A percentile compares a stretch with the other conserved stretches of the same genome.
phyloP scores from a whole-genome alignment of 1,284 basidiomycete genomes.

The Apiotrichum gamsii region DNA sequence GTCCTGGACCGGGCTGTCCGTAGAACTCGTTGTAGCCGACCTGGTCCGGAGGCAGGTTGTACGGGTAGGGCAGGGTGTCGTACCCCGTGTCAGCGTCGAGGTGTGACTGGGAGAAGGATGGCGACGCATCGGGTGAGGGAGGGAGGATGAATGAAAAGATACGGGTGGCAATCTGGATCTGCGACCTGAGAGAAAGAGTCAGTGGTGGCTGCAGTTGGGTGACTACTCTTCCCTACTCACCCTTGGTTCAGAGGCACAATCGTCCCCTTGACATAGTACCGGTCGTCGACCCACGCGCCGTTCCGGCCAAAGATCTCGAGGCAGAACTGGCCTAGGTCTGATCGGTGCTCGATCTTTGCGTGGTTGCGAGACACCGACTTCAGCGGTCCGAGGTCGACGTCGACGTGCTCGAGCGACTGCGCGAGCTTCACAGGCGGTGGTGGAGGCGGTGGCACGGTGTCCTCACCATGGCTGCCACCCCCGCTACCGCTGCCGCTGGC shows the following conservation, averaged over 20 bases:
- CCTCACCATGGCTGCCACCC: no score
- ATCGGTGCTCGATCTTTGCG: constrained; percentile 75
- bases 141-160: constrained; percentile 96
- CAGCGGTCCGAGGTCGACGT: constrained; percentile 92
- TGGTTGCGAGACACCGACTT: constrained; percentile 96
- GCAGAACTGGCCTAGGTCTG: constrained; percentile 67
- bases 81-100: background rate
- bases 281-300: constrained; percentile 95
- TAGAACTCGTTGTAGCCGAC: constrained; percentile 35
- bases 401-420: constrained; percentile 56
- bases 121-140: constrained; percentile 41
- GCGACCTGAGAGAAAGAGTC: constrained; percentile 64
- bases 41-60: constrained; percentile 39
- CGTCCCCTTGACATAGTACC: constrained; percentile 84
- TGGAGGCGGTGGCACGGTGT: constrained; percentile 30
- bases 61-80: constrained; percentile 35
- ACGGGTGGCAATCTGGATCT: constrained; percentile 96
- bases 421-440: constrained; percentile 26
- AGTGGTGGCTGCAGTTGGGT: no score
- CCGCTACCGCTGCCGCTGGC: no score
- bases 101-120: constrained; percentile 8
- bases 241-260: constrained; percentile 73
- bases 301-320: constrained; percentile 89
- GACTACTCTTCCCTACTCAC: constrained; percentile 54
- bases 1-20: constrained; percentile 38